phyloP scores from a whole-genome alignment of 169 alveolate genomes.

The Plasmodium yoelii region DNA sequence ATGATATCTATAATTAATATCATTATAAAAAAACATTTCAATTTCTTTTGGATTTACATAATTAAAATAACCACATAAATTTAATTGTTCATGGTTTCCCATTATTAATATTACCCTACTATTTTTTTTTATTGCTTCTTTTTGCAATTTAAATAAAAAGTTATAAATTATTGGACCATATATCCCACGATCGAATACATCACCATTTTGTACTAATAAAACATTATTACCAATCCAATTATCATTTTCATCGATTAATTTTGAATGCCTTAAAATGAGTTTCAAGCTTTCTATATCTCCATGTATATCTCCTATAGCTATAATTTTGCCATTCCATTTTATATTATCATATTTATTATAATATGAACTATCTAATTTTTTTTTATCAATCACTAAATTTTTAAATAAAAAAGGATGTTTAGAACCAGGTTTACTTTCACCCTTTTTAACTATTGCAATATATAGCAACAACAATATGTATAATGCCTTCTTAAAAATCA shows the following conservation, averaged over 20 bases:
- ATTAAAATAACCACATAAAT: constrained; percentile 45
- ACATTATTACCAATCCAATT: constrained; percentile 79
- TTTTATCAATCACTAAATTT: constrained; percentile 23
- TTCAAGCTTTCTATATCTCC: constrained; percentile 79
- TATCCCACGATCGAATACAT: constrained; percentile 50
- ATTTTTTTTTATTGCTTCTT: constrained; percentile 45
- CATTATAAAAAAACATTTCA: constrained; percentile 41
- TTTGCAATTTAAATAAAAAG: constrained; percentile 50
- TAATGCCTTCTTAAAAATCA: neutral
- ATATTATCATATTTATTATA: constrained; percentile 49
- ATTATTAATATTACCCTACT: constrained; percentile 44
- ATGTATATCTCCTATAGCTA: constrained; percentile 82
- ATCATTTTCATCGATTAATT: constrained; percentile 67
- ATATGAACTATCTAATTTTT: constrained; percentile 29
- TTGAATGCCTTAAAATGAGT: constrained; percentile 75
- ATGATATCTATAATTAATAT: constrained; percentile 10
- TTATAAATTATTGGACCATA: constrained; percentile 57
- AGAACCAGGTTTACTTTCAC: neutral
- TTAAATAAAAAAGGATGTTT: constrained; percentile 33
- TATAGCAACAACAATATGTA: neutral
- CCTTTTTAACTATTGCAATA: neutral
- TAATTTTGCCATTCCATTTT: constrained; percentile 78
- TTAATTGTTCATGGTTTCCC: constrained; percentile 67
- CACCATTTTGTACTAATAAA: constrained; percentile 51
- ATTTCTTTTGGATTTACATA: constrained; percentile 50